Evolutionary conservation across 768 basidiomycete genomes (phyloP), one percentile per base, ranked within the genome.

Genomic region (Gelatoporia subvermispora): DNA sequence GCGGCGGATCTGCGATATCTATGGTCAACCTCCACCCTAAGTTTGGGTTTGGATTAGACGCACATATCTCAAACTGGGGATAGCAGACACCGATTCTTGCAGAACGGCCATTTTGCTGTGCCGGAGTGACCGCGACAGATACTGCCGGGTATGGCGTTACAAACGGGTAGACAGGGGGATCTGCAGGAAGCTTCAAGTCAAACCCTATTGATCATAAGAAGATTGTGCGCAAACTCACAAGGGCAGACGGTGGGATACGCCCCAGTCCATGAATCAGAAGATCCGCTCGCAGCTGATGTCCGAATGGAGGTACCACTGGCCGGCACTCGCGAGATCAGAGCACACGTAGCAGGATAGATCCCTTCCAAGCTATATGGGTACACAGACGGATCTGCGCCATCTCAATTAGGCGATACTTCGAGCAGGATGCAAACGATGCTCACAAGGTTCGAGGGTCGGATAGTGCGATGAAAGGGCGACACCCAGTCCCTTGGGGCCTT

Each of bases 291-390:
- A 31, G 28, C 5, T 13, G 28, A 31, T 31, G 28, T 31, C 28
- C 13, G 28, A 13, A 31, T 31, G 7, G 28, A 31, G 13, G 28
- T 13, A 13, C 7, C 5, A 31, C 28, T 31, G 7, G 5, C 13
- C 28, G 28, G 13, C 28, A 31, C 28, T 7, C 13, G 28, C 5
- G 28, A 31, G 28, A 13, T 31, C 13, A 13, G 13, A 31, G 21
- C 17, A 3, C 20, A 15, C 3, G 20, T 10, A 21, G 56, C 45
- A n/a, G 68, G 65, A 53, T 76, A 75, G 42, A 73, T 67, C 16
- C 41, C 45, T 38, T 63, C 45, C 15, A 75, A 53, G 55, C 68
- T 69, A 51, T 54, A 59, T 8, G 76, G 73, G 59, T 78, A 77
- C 40, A 65, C 60, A 45, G 68, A 54, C 45, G 61, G 60, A 58